Conservation (phyloP, 1,284 basidiomycete genomes). For the Apiotrichum gamsii region DNA sequence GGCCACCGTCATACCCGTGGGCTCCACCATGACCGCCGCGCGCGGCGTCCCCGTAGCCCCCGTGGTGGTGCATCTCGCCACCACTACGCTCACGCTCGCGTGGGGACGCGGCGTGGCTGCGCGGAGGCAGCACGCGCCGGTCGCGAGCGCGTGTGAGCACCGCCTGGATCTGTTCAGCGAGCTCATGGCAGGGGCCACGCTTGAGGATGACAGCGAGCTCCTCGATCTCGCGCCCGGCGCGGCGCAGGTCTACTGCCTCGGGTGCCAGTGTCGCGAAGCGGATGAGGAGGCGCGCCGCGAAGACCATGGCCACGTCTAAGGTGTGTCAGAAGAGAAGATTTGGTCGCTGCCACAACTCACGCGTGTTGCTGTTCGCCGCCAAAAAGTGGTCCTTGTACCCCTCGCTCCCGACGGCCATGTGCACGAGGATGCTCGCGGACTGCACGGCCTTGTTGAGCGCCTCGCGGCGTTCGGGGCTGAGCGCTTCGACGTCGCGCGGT, state of each 20-base stretch:
- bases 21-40: too few relatives aligned
- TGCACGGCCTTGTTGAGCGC: neutral
- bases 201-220: constrained; percentile 25
- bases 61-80: neutral
- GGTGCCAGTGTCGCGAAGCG: constrained; percentile 34
- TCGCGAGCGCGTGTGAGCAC: constrained; percentile 2
- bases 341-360: neutral
- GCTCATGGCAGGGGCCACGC: constrained; percentile 14
- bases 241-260: constrained; percentile 27
- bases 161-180: constrained; percentile 3
- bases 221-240: constrained; percentile 35
- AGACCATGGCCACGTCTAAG: constrained; percentile 28
- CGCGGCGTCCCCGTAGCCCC: neutral
- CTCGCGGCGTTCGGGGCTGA: constrained; percentile 9
- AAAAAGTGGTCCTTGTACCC: constrained; percentile 7
- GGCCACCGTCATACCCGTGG: too few relatives aligned
- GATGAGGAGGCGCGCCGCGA: constrained; percentile 35
- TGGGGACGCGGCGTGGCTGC: neutral
- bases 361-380: neutral
- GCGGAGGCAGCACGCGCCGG: constrained; percentile 1
- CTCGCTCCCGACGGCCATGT: neutral
- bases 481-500: constrained; percentile 17
- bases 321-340: too few relatives aligned
- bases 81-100: neutral
- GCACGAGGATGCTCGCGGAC: neutral